Evolutionary conservation across 768 basidiomycete species (phyloP).

Genomic region (Trametes cinnabarina): DNA sequence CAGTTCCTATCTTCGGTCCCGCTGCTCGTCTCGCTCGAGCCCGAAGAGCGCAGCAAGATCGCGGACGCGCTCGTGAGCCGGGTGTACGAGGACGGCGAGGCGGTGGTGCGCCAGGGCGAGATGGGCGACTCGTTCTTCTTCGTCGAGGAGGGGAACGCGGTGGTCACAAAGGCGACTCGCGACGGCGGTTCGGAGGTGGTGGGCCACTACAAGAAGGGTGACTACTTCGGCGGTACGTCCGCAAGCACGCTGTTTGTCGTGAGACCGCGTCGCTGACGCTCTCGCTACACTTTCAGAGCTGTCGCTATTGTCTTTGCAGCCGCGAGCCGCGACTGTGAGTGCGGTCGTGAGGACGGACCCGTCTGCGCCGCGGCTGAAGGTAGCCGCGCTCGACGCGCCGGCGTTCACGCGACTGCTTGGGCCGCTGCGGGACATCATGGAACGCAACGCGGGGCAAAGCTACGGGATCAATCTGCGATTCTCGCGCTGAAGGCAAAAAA

Average conservation of each 20-base stretch:
- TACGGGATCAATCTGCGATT: slow-evolving; percentile 39
- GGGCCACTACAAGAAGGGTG: slow-evolving; percentile 78
- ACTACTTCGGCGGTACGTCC: slow-evolving; percentile 95
- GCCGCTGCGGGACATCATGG: slow-evolving; percentile 90
- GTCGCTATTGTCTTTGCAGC: slow-evolving; percentile 82
- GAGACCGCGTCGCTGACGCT: neutral
- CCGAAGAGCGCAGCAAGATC: slow-evolving; percentile 92
- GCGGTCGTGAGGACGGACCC: slow-evolving; percentile 55
- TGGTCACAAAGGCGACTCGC: slow-evolving; percentile 74
- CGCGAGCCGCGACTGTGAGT: slow-evolving; percentile 95
- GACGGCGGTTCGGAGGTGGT: slow-evolving; percentile 62
- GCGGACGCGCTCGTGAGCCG: slow-evolving; percentile 90
- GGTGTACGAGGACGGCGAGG: slow-evolving; percentile 78
- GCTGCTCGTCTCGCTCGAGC: slow-evolving; percentile 80
- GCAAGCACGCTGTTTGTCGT: neutral
- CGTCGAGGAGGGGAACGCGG: slow-evolving; percentile 90
- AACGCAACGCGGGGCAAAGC: slow-evolving; percentile 77
- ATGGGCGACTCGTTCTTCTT: slow-evolving; percentile 98
- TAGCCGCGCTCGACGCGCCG: slow-evolving; percentile 89
- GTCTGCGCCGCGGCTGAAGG: slow-evolving; percentile 70
- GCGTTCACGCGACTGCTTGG: slow-evolving; percentile 94
- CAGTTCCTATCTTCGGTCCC: slow-evolving; percentile 90
- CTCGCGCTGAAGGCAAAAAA: slow-evolving; percentile 15
- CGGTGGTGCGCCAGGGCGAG: slow-evolving; percentile 90
- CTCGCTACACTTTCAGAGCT: slow-evolving; percentile 57